These are phyloP conservation scores for Penicillium paradoxum DNA, from an alignment of 495 filamentous ascomycete species.

Conservation along the genomic window DNA sequence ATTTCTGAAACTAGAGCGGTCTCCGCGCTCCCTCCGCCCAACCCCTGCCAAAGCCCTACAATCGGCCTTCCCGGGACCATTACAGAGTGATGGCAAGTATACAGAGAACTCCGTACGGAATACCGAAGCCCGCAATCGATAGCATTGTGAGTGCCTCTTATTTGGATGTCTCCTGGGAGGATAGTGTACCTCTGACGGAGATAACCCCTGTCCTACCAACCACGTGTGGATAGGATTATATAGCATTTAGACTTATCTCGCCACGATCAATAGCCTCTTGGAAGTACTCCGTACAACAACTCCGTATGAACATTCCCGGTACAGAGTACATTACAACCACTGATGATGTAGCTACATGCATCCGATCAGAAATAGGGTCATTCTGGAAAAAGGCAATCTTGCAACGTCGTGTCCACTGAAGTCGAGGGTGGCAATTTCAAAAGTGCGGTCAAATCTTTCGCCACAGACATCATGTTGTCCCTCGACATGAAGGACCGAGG, in stretches of 20 bases:
- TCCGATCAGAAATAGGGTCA: neutral
- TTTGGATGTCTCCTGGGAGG: neutral
- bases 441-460: slow-evolving; percentile 24
- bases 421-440: slow-evolving; percentile 10
- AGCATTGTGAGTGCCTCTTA: neutral
- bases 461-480: slow-evolving; percentile 11
- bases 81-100: too few species aligned
- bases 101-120: too few species aligned
- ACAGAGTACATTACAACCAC: neutral
- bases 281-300: too few species aligned
- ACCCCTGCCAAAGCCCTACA: neutral
- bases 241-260: neutral
- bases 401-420: neutral
- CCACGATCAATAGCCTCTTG: too few species aligned
- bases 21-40: neutral
- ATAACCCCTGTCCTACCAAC: neutral
- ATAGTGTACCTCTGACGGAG: neutral
- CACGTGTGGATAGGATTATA: neutral
- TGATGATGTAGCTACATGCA: neutral
- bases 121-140: too few species aligned
- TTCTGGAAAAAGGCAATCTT: neutral
- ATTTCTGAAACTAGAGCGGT: neutral
- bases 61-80: neutral
- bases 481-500: neutral
- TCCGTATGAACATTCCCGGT: too few species aligned